Evolutionary conservation across 768 basidiomycete genomes (phyloP).

Genomic region (Boletus tylopilopsis): DNA sequence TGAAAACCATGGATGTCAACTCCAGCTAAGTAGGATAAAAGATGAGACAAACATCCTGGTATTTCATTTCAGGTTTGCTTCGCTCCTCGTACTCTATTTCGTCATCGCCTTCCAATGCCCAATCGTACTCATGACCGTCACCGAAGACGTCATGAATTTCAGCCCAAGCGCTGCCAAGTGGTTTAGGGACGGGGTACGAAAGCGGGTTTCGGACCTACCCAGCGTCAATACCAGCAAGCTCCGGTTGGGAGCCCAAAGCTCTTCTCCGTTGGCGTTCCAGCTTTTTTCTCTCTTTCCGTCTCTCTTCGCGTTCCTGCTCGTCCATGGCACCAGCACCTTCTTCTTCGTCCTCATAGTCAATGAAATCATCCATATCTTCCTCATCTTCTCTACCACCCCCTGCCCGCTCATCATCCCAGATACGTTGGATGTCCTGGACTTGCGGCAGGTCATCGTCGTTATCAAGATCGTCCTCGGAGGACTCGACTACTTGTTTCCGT

Average conservation of each 20-base stretch:
- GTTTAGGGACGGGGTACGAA: conserved; percentile 8
- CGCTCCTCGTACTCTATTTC: conserved; percentile 41
- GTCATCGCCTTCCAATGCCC: conserved; percentile 86
- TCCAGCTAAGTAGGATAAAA: conserved; percentile 2
- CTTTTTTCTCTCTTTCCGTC: conserved; percentile 60
- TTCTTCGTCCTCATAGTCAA: conserved; percentile 75
- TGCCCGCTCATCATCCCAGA: conserved; percentile 76
- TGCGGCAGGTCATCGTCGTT: conserved; percentile 49
- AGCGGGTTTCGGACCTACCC: conserved; percentile 48
- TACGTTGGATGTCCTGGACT: conserved; percentile 57
- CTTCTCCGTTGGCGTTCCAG: conserved; percentile 65
- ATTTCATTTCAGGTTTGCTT: conserved; percentile 72
- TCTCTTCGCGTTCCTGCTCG: conserved; percentile 72
- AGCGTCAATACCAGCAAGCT: conserved; percentile 76
- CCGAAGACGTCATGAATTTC: conserved; percentile 97
- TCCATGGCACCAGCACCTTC: conserved; percentile 79
- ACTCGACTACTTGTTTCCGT: conserved; percentile 57
- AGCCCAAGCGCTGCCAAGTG: conserved; percentile 74
- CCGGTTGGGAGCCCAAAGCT: conserved; percentile 61
- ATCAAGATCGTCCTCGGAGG: conserved; percentile 74
- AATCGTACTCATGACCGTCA: conserved; percentile 93
- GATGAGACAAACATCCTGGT: conserved; percentile 63
- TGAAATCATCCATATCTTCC: conserved; percentile 71
- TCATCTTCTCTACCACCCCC: conserved; percentile 47
- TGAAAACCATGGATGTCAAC: conserved; percentile 31